Evolutionary conservation across 768 basidiomycete genomes (phyloP).

Genomic region (Serpula lacrymans): DNA sequence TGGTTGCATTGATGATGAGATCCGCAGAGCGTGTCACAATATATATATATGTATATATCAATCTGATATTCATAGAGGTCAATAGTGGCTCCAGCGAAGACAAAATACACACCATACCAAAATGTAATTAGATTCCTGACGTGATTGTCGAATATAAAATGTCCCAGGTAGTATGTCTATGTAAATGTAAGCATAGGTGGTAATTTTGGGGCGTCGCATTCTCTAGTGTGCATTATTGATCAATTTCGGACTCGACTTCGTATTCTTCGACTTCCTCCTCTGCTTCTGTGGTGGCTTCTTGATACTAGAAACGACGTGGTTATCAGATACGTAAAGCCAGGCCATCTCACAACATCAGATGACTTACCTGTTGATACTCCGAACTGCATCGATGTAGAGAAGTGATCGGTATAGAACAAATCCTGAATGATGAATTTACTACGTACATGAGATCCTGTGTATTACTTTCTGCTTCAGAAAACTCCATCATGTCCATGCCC

Average conservation of each 20-base stretch:
- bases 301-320: conserved; percentile 41
- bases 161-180: conserved; percentile 12
- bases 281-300: conserved; percentile 50
- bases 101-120: not conserved
- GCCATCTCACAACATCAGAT: not conserved
- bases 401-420: conserved; percentile 5
- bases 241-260: conserved; percentile 23
- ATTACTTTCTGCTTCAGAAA: conserved; percentile 87
- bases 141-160: conserved; percentile 19
- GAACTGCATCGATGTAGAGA: conserved; percentile 42
- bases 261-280: conserved; percentile 41
- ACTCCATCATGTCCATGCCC: conserved; percentile 85
- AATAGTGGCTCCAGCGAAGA: too few species aligned
- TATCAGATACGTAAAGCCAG: not conserved
- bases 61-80: too few species aligned
- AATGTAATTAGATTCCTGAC: conserved; percentile 9
- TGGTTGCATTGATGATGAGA: too few species aligned
- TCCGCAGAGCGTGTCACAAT: too few species aligned
- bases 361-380: conserved; percentile 81
- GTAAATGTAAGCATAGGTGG: too few species aligned
- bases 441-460: conserved; percentile 75
- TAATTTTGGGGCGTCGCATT: too few species aligned
- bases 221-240: conserved; percentile 34
- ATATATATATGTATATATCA: too few species aligned
- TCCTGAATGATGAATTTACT: not conserved